These are phyloP conservation scores for Inga laurina DNA, from an alignment of 306 rosid genomes.

Conservation along the genomic window DNA sequence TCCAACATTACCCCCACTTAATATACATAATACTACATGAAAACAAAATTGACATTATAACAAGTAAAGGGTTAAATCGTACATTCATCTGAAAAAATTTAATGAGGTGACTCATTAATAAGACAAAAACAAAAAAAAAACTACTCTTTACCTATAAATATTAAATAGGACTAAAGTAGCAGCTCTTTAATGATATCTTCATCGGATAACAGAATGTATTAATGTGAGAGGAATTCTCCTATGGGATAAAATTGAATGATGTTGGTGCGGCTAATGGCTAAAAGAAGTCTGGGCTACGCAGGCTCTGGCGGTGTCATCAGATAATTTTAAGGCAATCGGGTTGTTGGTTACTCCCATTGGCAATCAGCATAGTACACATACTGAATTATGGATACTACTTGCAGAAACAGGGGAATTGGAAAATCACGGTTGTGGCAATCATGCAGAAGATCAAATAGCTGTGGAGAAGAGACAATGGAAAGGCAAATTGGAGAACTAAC, in stretches of 20 bases:
- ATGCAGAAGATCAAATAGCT: background rate
- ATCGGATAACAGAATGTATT: background rate
- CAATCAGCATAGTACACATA: too few species aligned
- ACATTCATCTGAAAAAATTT: too few species aligned
- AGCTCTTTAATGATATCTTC: background rate
- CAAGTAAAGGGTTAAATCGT: too few species aligned
- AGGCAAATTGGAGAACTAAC: background rate
- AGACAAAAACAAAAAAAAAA: too few species aligned
- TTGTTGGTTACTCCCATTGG: background rate
- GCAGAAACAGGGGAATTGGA: background rate
- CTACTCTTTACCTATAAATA: too few species aligned
- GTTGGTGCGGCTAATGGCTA: background rate
- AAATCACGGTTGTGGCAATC: background rate
- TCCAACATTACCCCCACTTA: too few species aligned
- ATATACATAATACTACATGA: too few species aligned
- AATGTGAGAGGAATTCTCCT: background rate
- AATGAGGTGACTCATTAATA: too few species aligned
- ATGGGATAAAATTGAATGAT: background rate
- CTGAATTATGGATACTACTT: background rate
- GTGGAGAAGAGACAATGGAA: background rate
- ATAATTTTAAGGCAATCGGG: background rate
- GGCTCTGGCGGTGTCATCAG: background rate
- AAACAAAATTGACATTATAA: too few species aligned
- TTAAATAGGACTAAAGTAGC: too few species aligned
- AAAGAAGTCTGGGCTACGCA: background rate